Percentiles rank a stretch among this genome's conserved stretches.
These are phyloP conservation scores for Coemansia furcata DNA, from an alignment of 192 early-diverging fungal species.

Conservation along the genomic window DNA sequence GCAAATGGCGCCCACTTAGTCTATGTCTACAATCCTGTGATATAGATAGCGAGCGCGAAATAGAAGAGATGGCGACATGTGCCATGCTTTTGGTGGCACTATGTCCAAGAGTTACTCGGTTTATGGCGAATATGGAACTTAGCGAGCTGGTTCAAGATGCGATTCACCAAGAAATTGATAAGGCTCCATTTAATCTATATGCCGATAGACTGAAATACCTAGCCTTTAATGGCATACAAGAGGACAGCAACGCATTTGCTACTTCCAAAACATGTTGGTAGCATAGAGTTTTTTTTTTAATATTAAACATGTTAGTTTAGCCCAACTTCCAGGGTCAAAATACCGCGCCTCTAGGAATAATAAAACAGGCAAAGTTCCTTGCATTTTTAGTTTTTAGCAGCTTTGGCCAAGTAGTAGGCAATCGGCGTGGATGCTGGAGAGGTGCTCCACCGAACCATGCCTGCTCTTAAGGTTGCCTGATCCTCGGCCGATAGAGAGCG, in stretches of 20 bases:
- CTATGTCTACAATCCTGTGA: neutral
- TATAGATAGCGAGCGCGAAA: too few relatives aligned
- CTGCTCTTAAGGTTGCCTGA: conserved; percentile 19
- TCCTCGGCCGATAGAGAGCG: conserved; percentile 27
- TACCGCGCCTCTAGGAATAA: neutral
- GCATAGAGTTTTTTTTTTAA: neutral
- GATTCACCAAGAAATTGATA: neutral
- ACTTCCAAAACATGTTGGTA: neutral
- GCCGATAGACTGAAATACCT: neutral
- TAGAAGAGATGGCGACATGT: neutral
- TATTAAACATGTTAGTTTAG: neutral
- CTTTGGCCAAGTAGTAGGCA: conserved; percentile 34
- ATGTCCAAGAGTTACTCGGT: neutral
- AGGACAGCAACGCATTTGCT: neutral
- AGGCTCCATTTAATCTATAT: neutral
- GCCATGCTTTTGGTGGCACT: neutral
- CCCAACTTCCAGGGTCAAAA: neutral
- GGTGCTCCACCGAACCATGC: conserved; percentile 39
- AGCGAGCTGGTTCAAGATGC: neutral
- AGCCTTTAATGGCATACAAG: neutral
- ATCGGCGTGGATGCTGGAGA: conserved; percentile 22
- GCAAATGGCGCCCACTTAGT: neutral
- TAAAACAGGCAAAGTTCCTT: neutral
- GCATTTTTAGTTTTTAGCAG: conserved; percentile 9
- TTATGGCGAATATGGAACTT: neutral